A percentile compares a stretch with the other conserved stretches of the same genome.
Conservation (phyloP, 768 basidiomycete genomes). For the Termitomyces titanicus region DNA sequence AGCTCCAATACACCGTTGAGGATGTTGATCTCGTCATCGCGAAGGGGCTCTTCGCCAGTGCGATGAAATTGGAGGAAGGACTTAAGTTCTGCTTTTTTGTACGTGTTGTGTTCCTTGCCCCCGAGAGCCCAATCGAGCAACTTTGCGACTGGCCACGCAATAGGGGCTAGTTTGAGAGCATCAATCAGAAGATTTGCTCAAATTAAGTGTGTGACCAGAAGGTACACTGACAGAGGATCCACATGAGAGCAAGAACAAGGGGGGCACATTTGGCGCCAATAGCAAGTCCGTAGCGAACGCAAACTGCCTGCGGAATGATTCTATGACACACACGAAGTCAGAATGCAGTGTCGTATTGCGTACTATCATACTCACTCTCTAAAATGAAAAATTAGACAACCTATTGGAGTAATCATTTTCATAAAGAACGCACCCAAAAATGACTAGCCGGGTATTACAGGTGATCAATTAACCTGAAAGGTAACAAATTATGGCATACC, state of each 20-base stretch:
- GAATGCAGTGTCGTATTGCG: background rate
- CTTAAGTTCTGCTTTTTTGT: constrained; percentile 80
- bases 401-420: background rate
- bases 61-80: constrained; percentile 80
- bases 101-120: constrained; percentile 63
- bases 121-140: constrained; percentile 84
- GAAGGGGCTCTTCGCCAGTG: constrained; percentile 69
- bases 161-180: constrained; percentile 50
- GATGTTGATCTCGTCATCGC: constrained; percentile 81
- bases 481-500: constrained; percentile 32
- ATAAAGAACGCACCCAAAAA: constrained; percentile 66
- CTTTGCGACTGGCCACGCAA: constrained; percentile 80
- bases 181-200: constrained; percentile 39
- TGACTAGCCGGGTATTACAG: constrained; percentile 40
- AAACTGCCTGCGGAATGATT: constrained; percentile 68
- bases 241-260: constrained; percentile 73
- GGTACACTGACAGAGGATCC: constrained; percentile 39
- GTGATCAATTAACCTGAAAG: constrained; percentile 2
- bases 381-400: constrained; percentile 28
- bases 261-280: constrained; percentile 80
- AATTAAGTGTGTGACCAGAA: background rate
- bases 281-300: constrained; percentile 74
- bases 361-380: constrained; percentile 55
- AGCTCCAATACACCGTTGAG: constrained; percentile 78
- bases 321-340: constrained; percentile 21